Evolutionary conservation across 1,284 basidiomycete genomes (phyloP), one percentile per base, ranked within the genome.

Genomic region (Heimioporus punctisporus): DNA sequence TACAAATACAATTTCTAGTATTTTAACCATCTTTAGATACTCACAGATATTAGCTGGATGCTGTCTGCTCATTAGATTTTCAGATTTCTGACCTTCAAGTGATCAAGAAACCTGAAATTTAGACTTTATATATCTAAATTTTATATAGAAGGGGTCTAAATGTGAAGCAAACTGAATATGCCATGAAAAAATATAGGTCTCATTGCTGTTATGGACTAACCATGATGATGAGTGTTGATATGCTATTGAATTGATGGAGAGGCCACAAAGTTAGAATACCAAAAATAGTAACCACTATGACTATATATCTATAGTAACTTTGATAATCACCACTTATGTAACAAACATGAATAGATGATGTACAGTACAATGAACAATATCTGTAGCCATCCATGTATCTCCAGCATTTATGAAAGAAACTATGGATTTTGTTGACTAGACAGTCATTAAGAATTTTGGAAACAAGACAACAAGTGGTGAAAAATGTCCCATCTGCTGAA

Each of bases 321-420:
- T 27, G n/a, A n/a, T n/a, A n/a, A n/a, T n/a, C n/a, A n/a, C n/a
- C n/a, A n/a, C n/a, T n/a, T n/a, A n/a, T n/a, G n/a, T n/a, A n/a
- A n/a, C n/a, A n/a, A n/a, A n/a, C n/a, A 21, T 21, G n/a, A 15
- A 23, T 23, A 23, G 0, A 21, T 21, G 26, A 30, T 4, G n/a
- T 30, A 23, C 5, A 27, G n/a, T 42, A 11, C n/a, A n/a, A n/a
- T n/a, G n/a, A n/a, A n/a, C n/a, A n/a, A 42, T 27, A 50, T 39
- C 28, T 39, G 27, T 54, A 54, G 6, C 40, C 46, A 52, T 52
- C 25, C 51, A 48, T 52, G 10, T 52, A 48, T 19, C 10, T 3
- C 40, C 51, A 52, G 19, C 28, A 10, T 14, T 45, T 49, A 1
- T 8, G 6, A 23, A 48, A 42, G 19, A 49, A 49, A 12, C 21